phyloP scores from a whole-genome alignment of 1,284 basidiomycete species.

The Cutaneotrichosporon spelunceum region DNA sequence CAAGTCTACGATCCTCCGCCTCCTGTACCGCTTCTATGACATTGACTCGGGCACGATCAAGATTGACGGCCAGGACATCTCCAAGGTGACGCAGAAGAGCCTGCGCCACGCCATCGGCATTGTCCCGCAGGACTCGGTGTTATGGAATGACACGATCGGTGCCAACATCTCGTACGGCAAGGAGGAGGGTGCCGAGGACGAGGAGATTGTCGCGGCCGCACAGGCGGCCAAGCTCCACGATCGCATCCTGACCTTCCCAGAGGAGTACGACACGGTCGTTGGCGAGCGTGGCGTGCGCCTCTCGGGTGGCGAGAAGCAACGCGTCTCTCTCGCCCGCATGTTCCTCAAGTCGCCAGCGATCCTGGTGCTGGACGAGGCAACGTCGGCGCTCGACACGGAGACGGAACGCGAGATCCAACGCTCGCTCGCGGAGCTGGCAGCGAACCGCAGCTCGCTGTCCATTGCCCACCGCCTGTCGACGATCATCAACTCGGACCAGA shows the following conservation, averaged over 20 bases:
- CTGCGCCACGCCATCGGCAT: constrained; percentile 82
- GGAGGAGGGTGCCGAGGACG: constrained; percentile 72
- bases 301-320: constrained; percentile 89
- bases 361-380: constrained; percentile 95
- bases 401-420: constrained; percentile 62
- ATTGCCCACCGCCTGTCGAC: constrained; percentile 67
- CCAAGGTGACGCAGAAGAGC: constrained; percentile 67
- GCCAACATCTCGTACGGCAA: constrained; percentile 93
- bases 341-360: constrained; percentile 91
- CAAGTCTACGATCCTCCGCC: constrained; percentile 90
- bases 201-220: constrained; percentile 80
- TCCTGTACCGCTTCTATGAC: constrained; percentile 92
- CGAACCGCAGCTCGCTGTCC: constrained; percentile 82
- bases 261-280: constrained; percentile 79
- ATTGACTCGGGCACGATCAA: constrained; percentile 73
- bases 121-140: constrained; percentile 94
- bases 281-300: constrained; percentile 97
- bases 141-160: constrained; percentile 92
- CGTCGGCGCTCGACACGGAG: constrained; percentile 87
- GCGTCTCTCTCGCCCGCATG: constrained; percentile 86
- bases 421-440: constrained; percentile 61
- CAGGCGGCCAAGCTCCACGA: constrained; percentile 81
- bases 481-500: constrained; percentile 62
- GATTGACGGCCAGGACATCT: constrained; percentile 75
- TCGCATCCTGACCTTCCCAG: constrained; percentile 73